phyloP scores from a whole-genome alignment of 495 filamentous ascomycete genomes.

The Penicillium argentinense region DNA sequence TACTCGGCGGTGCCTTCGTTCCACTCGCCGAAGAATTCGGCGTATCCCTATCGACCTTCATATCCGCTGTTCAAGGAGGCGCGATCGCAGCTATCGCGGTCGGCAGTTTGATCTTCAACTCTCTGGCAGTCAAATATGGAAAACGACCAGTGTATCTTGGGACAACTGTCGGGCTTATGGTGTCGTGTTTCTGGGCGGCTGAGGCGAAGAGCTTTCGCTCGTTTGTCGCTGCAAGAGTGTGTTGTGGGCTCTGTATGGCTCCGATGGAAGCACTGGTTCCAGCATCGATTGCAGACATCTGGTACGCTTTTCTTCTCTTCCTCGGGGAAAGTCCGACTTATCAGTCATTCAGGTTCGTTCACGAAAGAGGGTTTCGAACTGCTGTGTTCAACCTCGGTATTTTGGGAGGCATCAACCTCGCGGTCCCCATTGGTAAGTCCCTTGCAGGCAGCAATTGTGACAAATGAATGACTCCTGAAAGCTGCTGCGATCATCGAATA shows the following conservation, averaged over 20 bases:
- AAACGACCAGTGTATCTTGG: slow-evolving; percentile 62
- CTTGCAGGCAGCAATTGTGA: background rate
- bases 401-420: slow-evolving; percentile 44
- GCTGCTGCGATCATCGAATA: slow-evolving; percentile 38
- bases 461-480: background rate
- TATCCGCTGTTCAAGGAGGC: slow-evolving; percentile 33
- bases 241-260: slow-evolving; percentile 35
- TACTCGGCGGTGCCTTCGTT: slow-evolving; percentile 35
- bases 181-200: slow-evolving; percentile 60
- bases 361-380: slow-evolving; percentile 63
- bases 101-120: slow-evolving; percentile 60
- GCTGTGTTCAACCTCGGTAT: slow-evolving; percentile 66
- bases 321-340: no score
- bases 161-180: slow-evolving; percentile 57
- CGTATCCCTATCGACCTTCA: slow-evolving; percentile 33
- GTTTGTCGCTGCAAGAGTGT: slow-evolving; percentile 52
- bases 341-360: slow-evolving; percentile 48
- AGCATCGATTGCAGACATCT: slow-evolving; percentile 31
- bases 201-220: slow-evolving; percentile 54
- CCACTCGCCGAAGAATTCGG: slow-evolving; percentile 36
- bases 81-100: slow-evolving; percentile 45
- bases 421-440: slow-evolving; percentile 38
- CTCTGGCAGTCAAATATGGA: slow-evolving; percentile 63
- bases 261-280: slow-evolving; percentile 32
- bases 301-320: slow-evolving; percentile 5